Conservation (phyloP, 495 filamentous ascomycete species). For the Achaetomiella virescens region DNA sequence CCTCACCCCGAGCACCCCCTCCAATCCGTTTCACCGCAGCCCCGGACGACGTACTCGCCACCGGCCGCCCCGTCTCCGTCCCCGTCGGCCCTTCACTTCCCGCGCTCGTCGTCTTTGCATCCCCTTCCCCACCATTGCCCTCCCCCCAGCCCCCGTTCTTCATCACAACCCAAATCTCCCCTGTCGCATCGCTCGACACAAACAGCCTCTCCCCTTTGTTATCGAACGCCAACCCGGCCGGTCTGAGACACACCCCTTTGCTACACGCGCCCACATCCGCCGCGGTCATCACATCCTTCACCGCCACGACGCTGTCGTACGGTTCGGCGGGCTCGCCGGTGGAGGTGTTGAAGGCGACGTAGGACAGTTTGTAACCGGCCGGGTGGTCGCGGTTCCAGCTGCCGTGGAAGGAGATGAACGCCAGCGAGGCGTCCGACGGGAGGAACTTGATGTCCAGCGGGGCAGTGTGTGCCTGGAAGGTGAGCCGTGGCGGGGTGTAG, state of each 20-base stretch:
- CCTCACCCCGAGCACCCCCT: background rate
- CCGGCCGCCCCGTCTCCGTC: background rate
- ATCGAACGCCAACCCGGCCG: slow-evolving; percentile 51
- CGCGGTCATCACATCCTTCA: slow-evolving; percentile 40
- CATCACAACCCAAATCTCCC: slow-evolving; percentile 52
- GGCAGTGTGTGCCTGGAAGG: slow-evolving; percentile 54
- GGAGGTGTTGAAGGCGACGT: slow-evolving; percentile 33
- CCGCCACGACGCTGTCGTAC: slow-evolving; percentile 36
- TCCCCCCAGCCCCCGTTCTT: background rate
- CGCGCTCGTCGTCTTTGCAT: background rate
- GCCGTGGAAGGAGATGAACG: slow-evolving; percentile 42
- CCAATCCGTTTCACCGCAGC: background rate
- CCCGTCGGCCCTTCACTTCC: background rate
- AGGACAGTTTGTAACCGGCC: slow-evolving; percentile 50
- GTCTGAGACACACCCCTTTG: slow-evolving; percentile 44
- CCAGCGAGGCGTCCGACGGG: slow-evolving; percentile 4
- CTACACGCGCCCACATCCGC: background rate
- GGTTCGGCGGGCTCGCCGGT: slow-evolving; percentile 38
- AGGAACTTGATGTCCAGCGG: slow-evolving; percentile 57
- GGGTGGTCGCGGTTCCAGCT: slow-evolving; percentile 49
- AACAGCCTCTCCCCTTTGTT: slow-evolving; percentile 39
- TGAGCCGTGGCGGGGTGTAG: slow-evolving; percentile 43
- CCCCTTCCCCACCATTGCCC: background rate
- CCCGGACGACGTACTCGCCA: background rate
- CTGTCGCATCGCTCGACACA: slow-evolving; percentile 51